Conservation (phyloP, 2,329 filamentous ascomycete species). For the Ophiostoma novo-ulmi region DNA sequence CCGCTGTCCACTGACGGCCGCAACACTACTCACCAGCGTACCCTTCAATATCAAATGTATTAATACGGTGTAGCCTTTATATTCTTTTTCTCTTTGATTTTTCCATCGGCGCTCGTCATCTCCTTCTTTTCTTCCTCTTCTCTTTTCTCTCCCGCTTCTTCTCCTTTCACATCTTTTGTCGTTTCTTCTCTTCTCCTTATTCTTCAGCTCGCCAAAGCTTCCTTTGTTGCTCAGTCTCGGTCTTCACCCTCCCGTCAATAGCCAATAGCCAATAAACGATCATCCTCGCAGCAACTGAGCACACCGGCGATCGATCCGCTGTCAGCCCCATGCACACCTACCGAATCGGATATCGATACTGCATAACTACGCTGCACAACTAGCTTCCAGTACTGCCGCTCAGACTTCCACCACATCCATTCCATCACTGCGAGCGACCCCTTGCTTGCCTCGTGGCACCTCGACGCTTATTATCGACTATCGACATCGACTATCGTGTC, state of each 20-base stretch:
- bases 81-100: slow-evolving; percentile 2
- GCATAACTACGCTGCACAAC: slow-evolving; percentile 5
- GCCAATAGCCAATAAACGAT: neutral
- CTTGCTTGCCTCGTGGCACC: neutral
- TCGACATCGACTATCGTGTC: neutral
- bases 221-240: too few species aligned
- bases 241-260: too few species aligned
- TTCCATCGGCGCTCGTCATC: neutral
- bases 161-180: neutral
- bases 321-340: neutral
- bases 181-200: neutral
- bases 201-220: neutral
- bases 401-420: neutral
- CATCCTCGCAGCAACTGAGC: neutral
- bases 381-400: neutral
- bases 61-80: neutral
- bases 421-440: neutral
- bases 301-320: slow-evolving; percentile 12
- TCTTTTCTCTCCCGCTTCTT: neutral
- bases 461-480: neutral
- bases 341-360: slow-evolving; percentile 3
- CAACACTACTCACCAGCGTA: neutral
- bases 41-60: slow-evolving; percentile 3
- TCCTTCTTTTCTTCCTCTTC: slow-evolving; percentile 7
- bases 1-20: neutral